Evolutionary conservation across 805 yeast species (phyloP), one percentile per base, ranked within the genome.

Genomic region (Hanseniaspora vineae): DNA sequence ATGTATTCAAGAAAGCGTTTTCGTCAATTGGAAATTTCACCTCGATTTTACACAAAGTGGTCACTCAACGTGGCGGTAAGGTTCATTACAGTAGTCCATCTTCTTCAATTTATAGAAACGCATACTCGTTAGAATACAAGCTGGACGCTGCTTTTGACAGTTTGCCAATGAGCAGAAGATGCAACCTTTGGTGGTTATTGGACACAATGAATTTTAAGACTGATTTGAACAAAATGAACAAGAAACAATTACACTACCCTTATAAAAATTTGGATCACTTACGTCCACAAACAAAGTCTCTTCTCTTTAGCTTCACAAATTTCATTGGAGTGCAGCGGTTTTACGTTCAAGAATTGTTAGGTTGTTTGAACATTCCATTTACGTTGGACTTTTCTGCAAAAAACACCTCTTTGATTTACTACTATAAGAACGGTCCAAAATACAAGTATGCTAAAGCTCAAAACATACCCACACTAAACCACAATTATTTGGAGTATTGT

Each of bases 311-410:
- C 10, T 75, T 85, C 2, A 81, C 96, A 0, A 86, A 87, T 56
- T 88, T 84, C 58, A 75, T 83, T 19, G 97, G 97, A 0, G 92
- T 84, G 57, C 84, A 95, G 1, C 67, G 98, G 42, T 66, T 69
- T 37, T 90, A 86, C 55, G 64, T 92, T 35, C 78, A 80, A 47
- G 70, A 70, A 44, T 66, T 90, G 12, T 76, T 83, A 2, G 68
- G 69, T 18, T 69, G 81, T 0, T 59, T 86, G 56, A 97, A 97
- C 2, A 97, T 90, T 0, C 65, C 65, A 0, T 86, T 83, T 60
- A 81, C 95, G 1, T 76, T 84, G 0, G 69, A 75, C 39, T 65
- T 84, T 44, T 78, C 80, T 18, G 71, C 70, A 44, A 71, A 72
- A 10, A 85, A 86, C 55, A 81, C 94, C 5, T 85, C 79, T 59